A percentile compares a stretch with the other conserved stretches of the same genome.
Evolutionary conservation across 148 eudicot genomes (phyloP).

Genomic region (Amaranthus cruentus): DNA sequence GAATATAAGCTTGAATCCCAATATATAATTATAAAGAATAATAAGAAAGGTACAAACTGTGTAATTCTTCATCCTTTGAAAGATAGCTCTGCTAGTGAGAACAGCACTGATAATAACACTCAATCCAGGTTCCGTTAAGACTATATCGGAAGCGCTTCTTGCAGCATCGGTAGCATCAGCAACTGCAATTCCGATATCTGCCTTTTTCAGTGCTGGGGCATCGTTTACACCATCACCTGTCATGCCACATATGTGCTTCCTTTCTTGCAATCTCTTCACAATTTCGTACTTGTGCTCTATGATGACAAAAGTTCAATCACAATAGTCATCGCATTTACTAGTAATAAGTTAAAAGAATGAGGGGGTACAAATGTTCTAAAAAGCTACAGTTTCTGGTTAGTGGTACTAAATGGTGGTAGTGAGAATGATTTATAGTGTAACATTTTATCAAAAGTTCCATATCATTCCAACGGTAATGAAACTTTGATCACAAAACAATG

Average conservation of each 20-base stretch:
- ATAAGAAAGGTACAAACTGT: slow-evolving; percentile 39
- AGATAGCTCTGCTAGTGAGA: slow-evolving; percentile 68
- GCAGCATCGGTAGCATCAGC: slow-evolving; percentile 80
- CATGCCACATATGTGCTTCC: slow-evolving; percentile 80
- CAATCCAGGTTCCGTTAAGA: slow-evolving; percentile 73
- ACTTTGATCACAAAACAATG: too few relatives aligned
- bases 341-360: not conserved
- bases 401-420: too few relatives aligned
- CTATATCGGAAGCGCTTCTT: slow-evolving; percentile 67
- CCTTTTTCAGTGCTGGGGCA: slow-evolving; percentile 81
- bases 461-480: too few relatives aligned
- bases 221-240: slow-evolving; percentile 89
- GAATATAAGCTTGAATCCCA: not conserved
- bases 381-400: not conserved
- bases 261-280: slow-evolving; percentile 66
- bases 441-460: too few relatives aligned
- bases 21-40: not conserved
- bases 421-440: too few relatives aligned
- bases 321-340: not conserved
- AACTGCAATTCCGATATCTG: slow-evolving; percentile 74
- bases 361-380: not conserved
- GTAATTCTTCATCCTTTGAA: slow-evolving; percentile 81
- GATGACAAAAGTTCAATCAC: slow-evolving; percentile 5
- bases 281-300: slow-evolving; percentile 80
- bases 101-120: slow-evolving; percentile 78